Evolutionary conservation across 257 asterid species (phyloP), one percentile per base, ranked within the genome.

Genomic region (Jacaranda mimosifolia): DNA sequence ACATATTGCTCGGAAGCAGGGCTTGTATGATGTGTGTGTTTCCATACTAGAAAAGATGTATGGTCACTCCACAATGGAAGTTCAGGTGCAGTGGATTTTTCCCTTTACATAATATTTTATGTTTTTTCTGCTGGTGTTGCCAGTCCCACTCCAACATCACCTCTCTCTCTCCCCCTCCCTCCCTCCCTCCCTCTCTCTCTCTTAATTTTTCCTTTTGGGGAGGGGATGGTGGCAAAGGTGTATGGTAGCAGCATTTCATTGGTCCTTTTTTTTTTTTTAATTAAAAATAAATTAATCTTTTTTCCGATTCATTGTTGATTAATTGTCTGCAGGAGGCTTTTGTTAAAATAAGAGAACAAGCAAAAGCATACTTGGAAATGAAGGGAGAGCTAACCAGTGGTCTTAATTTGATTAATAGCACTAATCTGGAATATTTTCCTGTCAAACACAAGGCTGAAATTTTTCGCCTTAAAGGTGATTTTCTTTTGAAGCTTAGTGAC

Each of bases 41-140:
- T 87, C 94, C 73, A 88, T 96, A 70, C 88, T 96, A 65, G 98
- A 96, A 74, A 96, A 96, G 85, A 91, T 96, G 99, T 96, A 96
- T 80, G 99, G 99, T 53, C 99, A 96, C 89, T 90, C 99, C 18
- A 93, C 98, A 1, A 96, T 96, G 99, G 99, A 96, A 90, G 98
- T 93, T 80, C 99, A 96, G 99, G 99, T 95, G 32, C 56, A 45
- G 68, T 75, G 35, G 15, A 75, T 53, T 66, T 77, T 14, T 75
- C 17, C 45, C 68, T 85, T 75, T 49, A 39, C 40, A 13, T 63
- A 64, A 60, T 57, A 42, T 70, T 59, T 63, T 38, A 13, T 35
- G n/a, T 59, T 56, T 60, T 65, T 63, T 48, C 48, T 21, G 6
- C 68, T 32, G 9, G 14, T 45, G 55, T 51, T 39, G 2, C 52